phyloP scores from a whole-genome alignment of 129 eudicot genomes.

The Smallanthus sonchifolius region DNA sequence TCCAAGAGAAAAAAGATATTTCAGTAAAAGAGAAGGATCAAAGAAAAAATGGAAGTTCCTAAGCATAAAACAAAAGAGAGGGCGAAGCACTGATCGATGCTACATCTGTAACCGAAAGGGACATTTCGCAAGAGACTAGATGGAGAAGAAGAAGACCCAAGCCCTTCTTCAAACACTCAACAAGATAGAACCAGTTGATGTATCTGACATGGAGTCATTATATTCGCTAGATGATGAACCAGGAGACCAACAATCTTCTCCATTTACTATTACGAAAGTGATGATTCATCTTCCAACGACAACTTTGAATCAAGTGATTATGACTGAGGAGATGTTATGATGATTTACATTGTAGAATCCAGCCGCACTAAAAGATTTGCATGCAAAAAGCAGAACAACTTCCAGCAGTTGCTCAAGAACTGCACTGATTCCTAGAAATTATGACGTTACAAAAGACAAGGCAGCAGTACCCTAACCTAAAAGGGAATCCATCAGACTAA shows the following conservation, averaged over 20 bases:
- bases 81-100: background rate
- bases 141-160: background rate
- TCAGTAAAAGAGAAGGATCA: too few relatives aligned
- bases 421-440: too few relatives aligned
- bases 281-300: too few relatives aligned
- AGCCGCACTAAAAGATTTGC: too few relatives aligned
- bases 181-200: background rate
- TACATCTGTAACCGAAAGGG: background rate
- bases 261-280: background rate
- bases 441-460: too few relatives aligned
- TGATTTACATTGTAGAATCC: too few relatives aligned
- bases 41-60: background rate
- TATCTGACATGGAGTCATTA: background rate
- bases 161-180: background rate
- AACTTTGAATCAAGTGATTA: too few relatives aligned
- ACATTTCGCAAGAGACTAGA: background rate
- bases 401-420: too few relatives aligned
- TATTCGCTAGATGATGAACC: background rate
- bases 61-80: background rate
- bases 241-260: background rate
- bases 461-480: too few relatives aligned
- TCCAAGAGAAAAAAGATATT: fast-evolving
- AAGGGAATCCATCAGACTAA: too few relatives aligned
- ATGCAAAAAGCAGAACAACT: too few relatives aligned
- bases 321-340: too few relatives aligned